Evolutionary conservation across 1,139 yeast genomes (phyloP).

Genomic region (Kodamaea sp.): DNA sequence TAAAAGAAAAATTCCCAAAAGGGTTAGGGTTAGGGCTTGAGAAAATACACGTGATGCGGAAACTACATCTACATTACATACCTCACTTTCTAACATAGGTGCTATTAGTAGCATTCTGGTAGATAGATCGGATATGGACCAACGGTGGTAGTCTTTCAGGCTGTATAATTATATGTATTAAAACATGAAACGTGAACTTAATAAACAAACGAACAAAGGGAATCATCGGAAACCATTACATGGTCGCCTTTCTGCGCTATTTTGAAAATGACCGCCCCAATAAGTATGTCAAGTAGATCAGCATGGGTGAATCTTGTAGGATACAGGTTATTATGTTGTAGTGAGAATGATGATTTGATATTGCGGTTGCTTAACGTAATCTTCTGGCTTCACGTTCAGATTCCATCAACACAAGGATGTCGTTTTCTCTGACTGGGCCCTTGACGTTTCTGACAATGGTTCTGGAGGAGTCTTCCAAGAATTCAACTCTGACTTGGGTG

Average conservation of each 20-base stretch:
- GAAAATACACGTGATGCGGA: constrained; percentile 14
- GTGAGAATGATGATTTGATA: constrained; percentile 10
- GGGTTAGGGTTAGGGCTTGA: constrained; percentile 18
- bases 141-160: no score
- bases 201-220: constrained; percentile 8
- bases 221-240: constrained; percentile 6
- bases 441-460: constrained; percentile 99
- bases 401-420: constrained; percentile 98
- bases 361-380: constrained; percentile 41
- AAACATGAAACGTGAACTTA: constrained; percentile 12
- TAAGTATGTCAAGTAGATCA: constrained; percentile 10
- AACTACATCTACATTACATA: no score
- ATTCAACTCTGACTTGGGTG: constrained; percentile 99
- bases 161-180: constrained; percentile 14
- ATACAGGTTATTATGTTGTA: constrained; percentile 10
- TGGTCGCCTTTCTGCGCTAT: constrained; percentile 10
- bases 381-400: constrained; percentile 99
- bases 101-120: no score
- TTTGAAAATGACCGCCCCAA: constrained; percentile 5
- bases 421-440: constrained; percentile 99
- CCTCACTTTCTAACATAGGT: no score
- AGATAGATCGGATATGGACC: no score
- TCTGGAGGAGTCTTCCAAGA: constrained; percentile 97
- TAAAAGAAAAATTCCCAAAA: constrained; percentile 4
- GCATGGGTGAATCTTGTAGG: constrained; percentile 8